Conservation (phyloP, 192 early-diverging fungal genomes). For the Rhizoclosmatium sp. region DNA sequence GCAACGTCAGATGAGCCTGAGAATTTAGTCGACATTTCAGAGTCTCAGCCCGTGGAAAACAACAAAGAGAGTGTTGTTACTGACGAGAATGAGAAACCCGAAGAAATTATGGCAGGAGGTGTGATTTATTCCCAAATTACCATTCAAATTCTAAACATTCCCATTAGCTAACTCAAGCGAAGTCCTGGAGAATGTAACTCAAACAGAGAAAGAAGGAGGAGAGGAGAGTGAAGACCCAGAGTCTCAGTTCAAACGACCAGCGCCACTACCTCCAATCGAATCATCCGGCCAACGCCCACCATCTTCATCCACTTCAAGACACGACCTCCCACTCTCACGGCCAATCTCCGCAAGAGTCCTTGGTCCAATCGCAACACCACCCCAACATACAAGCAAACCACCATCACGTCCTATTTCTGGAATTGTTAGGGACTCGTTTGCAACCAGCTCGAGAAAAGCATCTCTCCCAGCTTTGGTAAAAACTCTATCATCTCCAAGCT, state of each 20-base stretch:
- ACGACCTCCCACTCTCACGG: not conserved
- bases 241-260: not conserved
- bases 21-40: not conserved
- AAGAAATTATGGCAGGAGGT: too few relatives aligned
- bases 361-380: conserved; percentile 23
- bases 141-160: not conserved
- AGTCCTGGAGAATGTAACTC: not conserved
- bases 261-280: conserved; percentile 27
- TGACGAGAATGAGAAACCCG: not conserved
- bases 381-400: conserved; percentile 9
- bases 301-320: not conserved
- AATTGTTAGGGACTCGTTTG: not conserved
- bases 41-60: not conserved
- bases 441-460: not conserved
- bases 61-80: not conserved
- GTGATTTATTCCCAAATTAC: not conserved
- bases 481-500: conserved; percentile 16
- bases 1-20: not conserved
- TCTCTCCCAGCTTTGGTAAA: conserved; percentile 26
- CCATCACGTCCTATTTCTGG: conserved; percentile 24
- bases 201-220: not conserved
- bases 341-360: conserved; percentile 17
- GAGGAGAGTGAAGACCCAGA: not conserved
- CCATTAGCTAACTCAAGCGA: not conserved
- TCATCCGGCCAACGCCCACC: not conserved